These are phyloP conservation scores for Rhodotorula diobovata DNA, from an alignment of 768 basidiomycete species.

Conservation along the genomic window DNA sequence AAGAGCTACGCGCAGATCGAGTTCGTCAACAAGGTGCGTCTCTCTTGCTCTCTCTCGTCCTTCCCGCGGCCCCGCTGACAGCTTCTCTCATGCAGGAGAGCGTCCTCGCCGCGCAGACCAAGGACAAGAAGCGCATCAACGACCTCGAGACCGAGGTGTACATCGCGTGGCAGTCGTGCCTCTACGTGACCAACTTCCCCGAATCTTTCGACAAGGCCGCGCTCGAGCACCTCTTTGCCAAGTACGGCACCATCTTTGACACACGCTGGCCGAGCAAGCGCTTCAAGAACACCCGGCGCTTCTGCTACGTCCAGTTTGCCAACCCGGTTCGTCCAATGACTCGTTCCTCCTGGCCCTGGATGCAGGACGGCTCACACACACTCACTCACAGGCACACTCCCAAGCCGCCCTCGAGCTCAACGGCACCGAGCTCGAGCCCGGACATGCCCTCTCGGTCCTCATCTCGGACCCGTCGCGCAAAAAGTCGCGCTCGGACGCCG, in stretches of 20 bases:
- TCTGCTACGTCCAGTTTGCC: slow-evolving; percentile 89
- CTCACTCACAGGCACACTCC: slow-evolving; percentile 53
- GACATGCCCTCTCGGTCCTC: slow-evolving; percentile 65
- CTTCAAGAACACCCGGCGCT: slow-evolving; percentile 81
- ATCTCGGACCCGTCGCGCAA: slow-evolving; percentile 86
- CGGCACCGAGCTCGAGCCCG: slow-evolving; percentile 67
- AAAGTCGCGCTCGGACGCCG: slow-evolving; percentile 82
- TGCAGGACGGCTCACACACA: too few species aligned
- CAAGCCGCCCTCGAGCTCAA: slow-evolving; percentile 74
- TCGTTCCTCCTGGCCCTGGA: background rate
- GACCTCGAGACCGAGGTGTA: slow-evolving; percentile 76
- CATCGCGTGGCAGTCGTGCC: slow-evolving; percentile 85
- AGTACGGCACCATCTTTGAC: slow-evolving; percentile 90
- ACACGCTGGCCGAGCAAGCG: slow-evolving; percentile 98
- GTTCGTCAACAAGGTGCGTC: slow-evolving; percentile 58
- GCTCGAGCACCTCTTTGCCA: slow-evolving; percentile 68
- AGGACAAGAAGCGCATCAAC: slow-evolving; percentile 83
- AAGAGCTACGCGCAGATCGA: slow-evolving; percentile 78
- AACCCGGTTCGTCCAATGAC: slow-evolving; percentile 61
- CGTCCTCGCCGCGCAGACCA: slow-evolving; percentile 80
- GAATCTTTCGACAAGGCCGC: slow-evolving; percentile 71
- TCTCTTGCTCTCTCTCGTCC: slow-evolving; percentile 46
- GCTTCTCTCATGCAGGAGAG: slow-evolving; percentile 53
- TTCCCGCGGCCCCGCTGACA: background rate
- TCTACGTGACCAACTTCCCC: slow-evolving; percentile 95